These are phyloP conservation scores for Chalciporus sphaerocephalus DNA, from an alignment of 768 basidiomycete species.

Conservation along the genomic window DNA sequence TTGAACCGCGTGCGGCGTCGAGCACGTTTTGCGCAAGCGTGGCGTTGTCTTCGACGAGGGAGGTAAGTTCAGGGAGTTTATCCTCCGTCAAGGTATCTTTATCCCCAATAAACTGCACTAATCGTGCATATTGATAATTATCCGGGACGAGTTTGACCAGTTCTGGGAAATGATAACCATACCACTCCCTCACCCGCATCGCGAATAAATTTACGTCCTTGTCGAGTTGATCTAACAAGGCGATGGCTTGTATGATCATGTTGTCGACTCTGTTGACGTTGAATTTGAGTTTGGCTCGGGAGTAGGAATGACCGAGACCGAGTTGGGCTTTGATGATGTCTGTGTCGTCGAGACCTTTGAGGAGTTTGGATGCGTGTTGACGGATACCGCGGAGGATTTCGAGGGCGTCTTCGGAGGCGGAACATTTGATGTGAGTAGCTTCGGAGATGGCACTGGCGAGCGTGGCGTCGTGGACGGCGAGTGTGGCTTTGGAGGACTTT, in stretches of 20 bases:
- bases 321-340: conserved; percentile 93
- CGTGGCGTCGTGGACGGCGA: conserved; percentile 74
- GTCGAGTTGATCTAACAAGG: conserved; percentile 96
- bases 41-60: conserved; percentile 77
- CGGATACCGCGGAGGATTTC: conserved; percentile 92
- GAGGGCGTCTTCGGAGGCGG: conserved; percentile 72
- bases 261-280: conserved; percentile 95
- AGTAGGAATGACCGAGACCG: conserved; percentile 96
- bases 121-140: conserved; percentile 88
- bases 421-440: conserved; percentile 67
- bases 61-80: conserved; percentile 72
- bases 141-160: conserved; percentile 90
- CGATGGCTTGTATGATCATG: conserved; percentile 99
- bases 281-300: conserved; percentile 96
- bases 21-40: conserved; percentile 89
- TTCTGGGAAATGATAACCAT: conserved; percentile 98
- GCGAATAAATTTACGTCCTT: conserved; percentile 99
- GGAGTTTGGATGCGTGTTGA: conserved; percentile 82
- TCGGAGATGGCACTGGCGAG: conserved; percentile 77
- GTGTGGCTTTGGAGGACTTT: conserved; percentile 61
- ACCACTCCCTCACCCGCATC: conserved; percentile 98
- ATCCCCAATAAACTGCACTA: conserved; percentile 83
- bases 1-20: conserved; percentile 89
- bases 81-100: conserved; percentile 79
- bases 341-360: conserved; percentile 81